phyloP scores from a whole-genome alignment of 768 basidiomycete genomes.

The Pisolithus tinctorius region DNA sequence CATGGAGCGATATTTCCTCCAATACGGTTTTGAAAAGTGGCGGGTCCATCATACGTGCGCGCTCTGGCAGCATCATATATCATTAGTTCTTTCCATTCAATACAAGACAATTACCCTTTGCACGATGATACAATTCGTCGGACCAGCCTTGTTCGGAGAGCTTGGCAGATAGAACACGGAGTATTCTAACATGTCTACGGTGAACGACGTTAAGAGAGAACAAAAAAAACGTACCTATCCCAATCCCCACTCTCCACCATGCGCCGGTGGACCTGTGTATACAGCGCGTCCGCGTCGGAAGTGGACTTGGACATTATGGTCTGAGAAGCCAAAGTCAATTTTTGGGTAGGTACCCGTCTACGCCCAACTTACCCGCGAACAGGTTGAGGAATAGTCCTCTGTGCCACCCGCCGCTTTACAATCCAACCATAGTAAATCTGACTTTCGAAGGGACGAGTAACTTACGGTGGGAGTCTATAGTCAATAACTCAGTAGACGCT shows the following conservation, averaged over 20 bases:
- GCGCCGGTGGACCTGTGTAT: slow-evolving; percentile 44
- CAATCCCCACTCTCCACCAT: slow-evolving; percentile 71
- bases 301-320: slow-evolving; percentile 18
- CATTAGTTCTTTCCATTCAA: neutral
- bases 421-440: too few relatives aligned
- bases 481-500: too few relatives aligned
- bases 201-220: slow-evolving; percentile 4
- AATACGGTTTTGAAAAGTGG: slow-evolving; percentile 42
- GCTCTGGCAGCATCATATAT: slow-evolving; percentile 30
- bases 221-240: slow-evolving; percentile 49
- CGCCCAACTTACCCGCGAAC: too few relatives aligned
- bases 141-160: slow-evolving; percentile 66
- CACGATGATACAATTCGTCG: slow-evolving; percentile 51
- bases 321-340: neutral
- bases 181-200: slow-evolving; percentile 35
- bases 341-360: too few relatives aligned
- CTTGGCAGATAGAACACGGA: slow-evolving; percentile 41
- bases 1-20: slow-evolving; percentile 36
- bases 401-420: too few relatives aligned
- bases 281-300: slow-evolving; percentile 26
- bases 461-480: too few relatives aligned
- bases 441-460: too few relatives aligned
- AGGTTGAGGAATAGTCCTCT: too few relatives aligned
- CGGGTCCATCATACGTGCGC: slow-evolving; percentile 39
- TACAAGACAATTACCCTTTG: slow-evolving; percentile 42